Evolutionary conservation across 2,329 filamentous ascomycete species (phyloP).

Genomic region (Dendryphion nanum): DNA sequence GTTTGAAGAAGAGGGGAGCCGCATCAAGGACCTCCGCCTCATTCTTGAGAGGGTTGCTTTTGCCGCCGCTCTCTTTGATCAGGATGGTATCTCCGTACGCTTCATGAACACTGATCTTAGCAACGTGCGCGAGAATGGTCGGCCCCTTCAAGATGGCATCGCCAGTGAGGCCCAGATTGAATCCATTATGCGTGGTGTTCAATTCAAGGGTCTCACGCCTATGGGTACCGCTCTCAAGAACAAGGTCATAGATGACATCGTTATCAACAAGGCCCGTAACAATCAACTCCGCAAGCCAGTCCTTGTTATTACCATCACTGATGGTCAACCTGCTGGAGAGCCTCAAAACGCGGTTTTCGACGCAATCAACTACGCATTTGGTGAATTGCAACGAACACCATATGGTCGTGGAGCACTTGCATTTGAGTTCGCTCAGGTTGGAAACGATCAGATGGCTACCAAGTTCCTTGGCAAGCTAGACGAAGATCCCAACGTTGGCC

Average conservation of each 20-base stretch:
- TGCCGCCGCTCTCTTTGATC: slow-evolving; percentile 66
- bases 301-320: slow-evolving; percentile 64
- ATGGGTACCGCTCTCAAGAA: slow-evolving; percentile 62
- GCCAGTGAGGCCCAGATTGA: slow-evolving; percentile 58
- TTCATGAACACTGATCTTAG: slow-evolving; percentile 65
- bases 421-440: slow-evolving; percentile 69
- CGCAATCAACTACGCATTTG: slow-evolving; percentile 55
- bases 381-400: slow-evolving; percentile 45
- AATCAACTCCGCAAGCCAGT: slow-evolving; percentile 61
- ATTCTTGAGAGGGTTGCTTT: slow-evolving; percentile 63
- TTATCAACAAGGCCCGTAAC: slow-evolving; percentile 53
- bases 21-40: slow-evolving; percentile 65
- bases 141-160: slow-evolving; percentile 54
- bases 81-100: slow-evolving; percentile 65
- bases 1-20: slow-evolving; percentile 65
- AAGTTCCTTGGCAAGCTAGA: slow-evolving; percentile 66
- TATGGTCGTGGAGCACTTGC: slow-evolving; percentile 60
- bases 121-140: slow-evolving; percentile 22
- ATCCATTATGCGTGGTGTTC: slow-evolving; percentile 56
- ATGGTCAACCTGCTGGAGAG: slow-evolving; percentile 66
- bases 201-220: slow-evolving; percentile 66
- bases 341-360: slow-evolving; percentile 56
- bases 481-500: slow-evolving; percentile 60
- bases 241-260: slow-evolving; percentile 63
- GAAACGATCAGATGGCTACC: slow-evolving; percentile 63